Base-by-base conservation (phyloP, 1,284 basidiomycete species). In the Gymnopus androsaceus region DNA sequence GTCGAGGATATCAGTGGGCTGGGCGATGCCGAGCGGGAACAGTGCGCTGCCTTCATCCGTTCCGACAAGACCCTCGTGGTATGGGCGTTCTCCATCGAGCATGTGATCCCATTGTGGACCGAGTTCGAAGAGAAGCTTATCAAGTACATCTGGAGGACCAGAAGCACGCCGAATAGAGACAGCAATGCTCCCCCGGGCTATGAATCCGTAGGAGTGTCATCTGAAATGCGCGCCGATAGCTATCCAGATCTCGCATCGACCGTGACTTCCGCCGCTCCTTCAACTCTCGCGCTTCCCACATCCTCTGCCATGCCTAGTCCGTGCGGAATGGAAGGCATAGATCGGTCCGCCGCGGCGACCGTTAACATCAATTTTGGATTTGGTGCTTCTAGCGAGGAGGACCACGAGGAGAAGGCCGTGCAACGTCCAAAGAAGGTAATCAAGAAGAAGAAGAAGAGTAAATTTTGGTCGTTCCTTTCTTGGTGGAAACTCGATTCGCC, bases 91-190 rank as follows among this genome's bases (percentile, higher is more conserved):
- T 81, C 85, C 9, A 89, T 92, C 67, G 86, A 88, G 65, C 74
- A 71, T 58, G 85, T 92, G 64, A 82, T 90, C 54, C 82, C 85
- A 0, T 68, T 82, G 19, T 82, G 79, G 66, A 68, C 72, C 48
- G 85, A 87, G 51, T 84, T 94, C 61, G 88, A 93, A 62, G 83
- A 85, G 42, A 87, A 86, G 67, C 75, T 95, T 63, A 90, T 93
- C 75, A 84, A 87, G 62, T 85, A 92, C 55, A 83, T 93, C 40
- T 93, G 92, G 92, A 75, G 78, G 31, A 75, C 76, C 2, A 83
- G 86, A n/a, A 64, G 68, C 21, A 72, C 76, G 21, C 69, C 72
- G 3, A 67, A 70, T 42, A 71, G 76, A 12, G 70, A 67, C 44
- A 59, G 59, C 11, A 56, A 38, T 15, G 37, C 55, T 17, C 56